Percentiles rank a stretch among this genome's conserved stretches.
Conservation (phyloP, 331 rosid species). For the Spiraea crenata region DNA sequence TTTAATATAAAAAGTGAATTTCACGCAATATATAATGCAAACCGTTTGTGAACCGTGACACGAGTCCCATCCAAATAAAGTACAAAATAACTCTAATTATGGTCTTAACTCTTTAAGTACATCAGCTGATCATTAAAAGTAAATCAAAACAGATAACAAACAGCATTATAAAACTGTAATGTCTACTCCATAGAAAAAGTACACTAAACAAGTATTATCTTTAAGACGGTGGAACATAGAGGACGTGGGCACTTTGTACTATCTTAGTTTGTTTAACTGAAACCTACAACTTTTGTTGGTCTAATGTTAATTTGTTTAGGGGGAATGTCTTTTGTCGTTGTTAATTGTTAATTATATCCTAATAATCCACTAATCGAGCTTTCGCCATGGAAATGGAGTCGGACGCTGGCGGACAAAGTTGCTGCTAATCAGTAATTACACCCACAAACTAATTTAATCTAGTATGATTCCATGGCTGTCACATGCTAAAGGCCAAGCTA, state of each 20-base stretch:
- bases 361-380: background rate
- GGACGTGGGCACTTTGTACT: slow-evolving; percentile 21
- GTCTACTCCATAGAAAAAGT: background rate
- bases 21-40: background rate
- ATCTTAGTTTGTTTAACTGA: slow-evolving; percentile 1
- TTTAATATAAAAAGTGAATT: background rate
- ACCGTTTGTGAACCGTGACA: background rate
- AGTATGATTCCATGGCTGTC: slow-evolving; percentile 8
- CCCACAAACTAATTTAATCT: background rate
- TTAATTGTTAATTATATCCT: too few relatives aligned
- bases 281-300: slow-evolving; percentile 7
- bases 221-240: slow-evolving; percentile 24
- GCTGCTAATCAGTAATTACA: background rate
- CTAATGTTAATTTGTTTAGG: background rate
- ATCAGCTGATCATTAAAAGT: too few relatives aligned
- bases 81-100: background rate
- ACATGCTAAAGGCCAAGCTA: slow-evolving; percentile 4
- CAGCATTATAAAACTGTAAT: too few relatives aligned
- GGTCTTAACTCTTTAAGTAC: background rate
- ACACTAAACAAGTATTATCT: background rate
- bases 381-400: slow-evolving; percentile 2
- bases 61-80: background rate
- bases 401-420: background rate
- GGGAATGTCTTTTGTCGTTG: slow-evolving; percentile 7
- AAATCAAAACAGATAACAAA: too few relatives aligned